Percentiles rank a stretch among this genome's conserved stretches.
Evolutionary conservation across 2,329 filamentous ascomycete species (phyloP).

Genomic region (Phaeosphaeria sp.): DNA sequence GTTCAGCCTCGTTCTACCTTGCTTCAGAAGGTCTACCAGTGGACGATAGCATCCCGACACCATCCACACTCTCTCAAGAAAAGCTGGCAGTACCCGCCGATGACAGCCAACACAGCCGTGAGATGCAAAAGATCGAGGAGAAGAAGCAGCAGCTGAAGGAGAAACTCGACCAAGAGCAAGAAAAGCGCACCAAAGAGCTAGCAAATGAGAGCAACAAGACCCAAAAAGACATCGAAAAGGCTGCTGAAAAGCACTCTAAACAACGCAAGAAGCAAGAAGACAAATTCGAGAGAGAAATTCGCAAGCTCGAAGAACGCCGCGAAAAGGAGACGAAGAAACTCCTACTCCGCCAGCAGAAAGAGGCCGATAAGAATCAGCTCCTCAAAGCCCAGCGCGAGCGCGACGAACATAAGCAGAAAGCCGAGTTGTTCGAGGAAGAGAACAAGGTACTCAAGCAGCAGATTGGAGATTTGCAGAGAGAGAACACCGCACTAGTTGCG

Average conservation of each 20-base stretch:
- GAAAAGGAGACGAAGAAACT: slow-evolving; percentile 69
- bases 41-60: slow-evolving; percentile 32
- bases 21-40: slow-evolving; percentile 39
- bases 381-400: slow-evolving; percentile 56
- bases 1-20: slow-evolving; percentile 51
- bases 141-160: slow-evolving; percentile 66
- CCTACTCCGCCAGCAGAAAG: slow-evolving; percentile 68
- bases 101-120: slow-evolving; percentile 48
- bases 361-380: slow-evolving; percentile 62
- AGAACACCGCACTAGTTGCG: slow-evolving; percentile 62
- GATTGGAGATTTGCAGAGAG: slow-evolving; percentile 62
- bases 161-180: slow-evolving; percentile 64
- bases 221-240: slow-evolving; percentile 63
- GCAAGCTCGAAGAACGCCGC: slow-evolving; percentile 72
- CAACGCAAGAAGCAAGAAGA: slow-evolving; percentile 56
- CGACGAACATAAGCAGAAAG: slow-evolving; percentile 54
- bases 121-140: slow-evolving; percentile 69
- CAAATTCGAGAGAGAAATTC: slow-evolving; percentile 54
- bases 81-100: slow-evolving; percentile 23
- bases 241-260: slow-evolving; percentile 68
- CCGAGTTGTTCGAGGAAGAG: slow-evolving; percentile 57
- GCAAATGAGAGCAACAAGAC: slow-evolving; percentile 42
- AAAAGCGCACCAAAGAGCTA: slow-evolving; percentile 54
- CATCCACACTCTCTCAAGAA: slow-evolving; percentile 34
- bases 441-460: slow-evolving; percentile 58